These are phyloP conservation scores for Cutaneotrichosporon spelunceum DNA, from an alignment of 1,284 basidiomycete genomes.

Conservation along the genomic window DNA sequence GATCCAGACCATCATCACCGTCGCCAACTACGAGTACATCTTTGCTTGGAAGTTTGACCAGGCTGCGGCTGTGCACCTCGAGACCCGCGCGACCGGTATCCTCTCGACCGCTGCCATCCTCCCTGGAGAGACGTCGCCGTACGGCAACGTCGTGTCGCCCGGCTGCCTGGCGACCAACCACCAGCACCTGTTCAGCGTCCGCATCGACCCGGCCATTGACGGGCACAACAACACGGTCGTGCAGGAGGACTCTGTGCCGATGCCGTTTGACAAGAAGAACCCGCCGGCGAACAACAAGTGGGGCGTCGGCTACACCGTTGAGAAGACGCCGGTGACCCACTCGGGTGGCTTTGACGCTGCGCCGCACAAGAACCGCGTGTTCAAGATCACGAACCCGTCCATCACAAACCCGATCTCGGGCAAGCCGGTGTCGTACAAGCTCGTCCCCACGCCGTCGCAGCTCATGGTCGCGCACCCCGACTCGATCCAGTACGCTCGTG, in stretches of 20 bases:
- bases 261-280: constrained; percentile 38
- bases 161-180: constrained; percentile 51
- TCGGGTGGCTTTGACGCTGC: constrained; percentile 45
- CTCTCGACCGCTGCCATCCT: constrained; percentile 50
- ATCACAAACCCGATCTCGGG: constrained; percentile 46
- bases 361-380: constrained; percentile 41
- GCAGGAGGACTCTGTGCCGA: constrained; percentile 48
- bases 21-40: constrained; percentile 47
- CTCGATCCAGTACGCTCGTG: constrained; percentile 43
- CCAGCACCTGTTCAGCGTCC: constrained; percentile 53
- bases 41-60: constrained; percentile 52
- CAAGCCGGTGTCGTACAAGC: constrained; percentile 51
- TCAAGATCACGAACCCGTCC: constrained; percentile 51
- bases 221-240: constrained; percentile 51
- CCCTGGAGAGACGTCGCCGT: constrained; percentile 48
- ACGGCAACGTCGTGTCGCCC: constrained; percentile 51
- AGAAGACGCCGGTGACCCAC: constrained; percentile 43
- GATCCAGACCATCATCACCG: constrained; percentile 52
- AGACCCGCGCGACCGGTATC: constrained; percentile 53
- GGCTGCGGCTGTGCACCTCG: constrained; percentile 52
- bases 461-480: constrained; percentile 50
- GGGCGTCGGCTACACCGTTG: constrained; percentile 45
- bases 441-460: constrained; percentile 48
- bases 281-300: constrained; percentile 42
- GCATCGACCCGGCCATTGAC: constrained; percentile 45